A percentile compares a stretch with the other conserved stretches of the same genome.
These are phyloP conservation scores for Tulasnella sp. DNA, from an alignment of 768 basidiomycete species.

Conservation along the genomic window DNA sequence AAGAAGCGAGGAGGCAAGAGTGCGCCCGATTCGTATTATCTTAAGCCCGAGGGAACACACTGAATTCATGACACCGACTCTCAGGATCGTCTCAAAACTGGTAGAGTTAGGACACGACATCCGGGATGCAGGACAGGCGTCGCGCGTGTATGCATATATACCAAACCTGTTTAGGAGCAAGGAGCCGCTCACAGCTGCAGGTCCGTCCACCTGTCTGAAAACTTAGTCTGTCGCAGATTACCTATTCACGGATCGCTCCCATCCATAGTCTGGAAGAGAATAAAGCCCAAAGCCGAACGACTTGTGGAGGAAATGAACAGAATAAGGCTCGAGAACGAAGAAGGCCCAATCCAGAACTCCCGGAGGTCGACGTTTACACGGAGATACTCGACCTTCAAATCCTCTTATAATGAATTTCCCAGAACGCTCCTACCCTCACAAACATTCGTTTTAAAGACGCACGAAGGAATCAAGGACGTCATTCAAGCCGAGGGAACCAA, in stretches of 20 bases:
- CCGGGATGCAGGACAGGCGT: background rate
- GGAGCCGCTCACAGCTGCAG: background rate
- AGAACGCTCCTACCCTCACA: background rate
- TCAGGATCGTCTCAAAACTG: background rate
- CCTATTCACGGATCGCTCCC: background rate
- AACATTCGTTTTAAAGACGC: background rate
- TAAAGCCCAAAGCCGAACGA: background rate
- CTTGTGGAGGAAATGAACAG: background rate
- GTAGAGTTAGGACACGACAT: background rate
- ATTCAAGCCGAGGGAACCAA: background rate
- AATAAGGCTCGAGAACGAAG: background rate
- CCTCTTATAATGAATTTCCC: background rate
- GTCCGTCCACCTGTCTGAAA: background rate
- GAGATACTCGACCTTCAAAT: background rate
- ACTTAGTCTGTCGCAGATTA: background rate
- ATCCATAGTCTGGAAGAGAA: background rate
- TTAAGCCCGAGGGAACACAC: background rate
- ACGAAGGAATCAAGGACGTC: background rate
- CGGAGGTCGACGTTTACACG: background rate
- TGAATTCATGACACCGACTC: background rate
- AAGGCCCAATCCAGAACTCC: background rate
- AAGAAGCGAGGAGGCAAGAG: background rate
- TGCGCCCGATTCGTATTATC: background rate
- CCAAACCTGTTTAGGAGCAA: background rate
- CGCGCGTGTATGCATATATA: background rate